Conservation (phyloP, 2,329 filamentous ascomycete species). For the Cladosporium velox region DNA sequence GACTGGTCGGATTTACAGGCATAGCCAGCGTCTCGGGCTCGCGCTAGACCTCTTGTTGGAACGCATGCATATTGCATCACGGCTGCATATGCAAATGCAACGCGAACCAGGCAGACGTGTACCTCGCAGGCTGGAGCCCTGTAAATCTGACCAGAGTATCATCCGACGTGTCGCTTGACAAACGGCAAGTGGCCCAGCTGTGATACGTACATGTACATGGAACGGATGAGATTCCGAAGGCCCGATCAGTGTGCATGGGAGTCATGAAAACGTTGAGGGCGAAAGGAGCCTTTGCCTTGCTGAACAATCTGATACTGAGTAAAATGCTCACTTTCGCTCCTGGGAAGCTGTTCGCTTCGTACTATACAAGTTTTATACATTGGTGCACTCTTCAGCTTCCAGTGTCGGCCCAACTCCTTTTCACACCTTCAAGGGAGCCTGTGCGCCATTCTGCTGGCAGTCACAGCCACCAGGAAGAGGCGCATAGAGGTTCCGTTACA, state of each 20-base stretch:
- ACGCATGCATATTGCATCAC: neutral
- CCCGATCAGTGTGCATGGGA: neutral
- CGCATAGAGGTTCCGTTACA: neutral
- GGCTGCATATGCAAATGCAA: neutral
- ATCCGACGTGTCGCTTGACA: neutral
- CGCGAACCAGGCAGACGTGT: neutral
- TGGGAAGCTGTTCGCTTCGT: slow-evolving; percentile 8
- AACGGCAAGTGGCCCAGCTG: neutral
- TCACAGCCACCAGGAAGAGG: neutral
- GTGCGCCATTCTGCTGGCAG: neutral
- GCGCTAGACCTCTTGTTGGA: neutral
- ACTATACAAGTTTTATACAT: slow-evolving; percentile 1
- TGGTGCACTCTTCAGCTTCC: neutral
- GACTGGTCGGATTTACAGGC: neutral
- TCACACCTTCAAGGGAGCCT: neutral
- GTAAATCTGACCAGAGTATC: neutral
- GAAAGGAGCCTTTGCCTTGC: neutral
- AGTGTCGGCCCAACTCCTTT: neutral
- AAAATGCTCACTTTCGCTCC: neutral
- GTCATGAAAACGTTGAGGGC: neutral
- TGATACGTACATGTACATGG: neutral
- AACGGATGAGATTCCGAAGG: neutral
- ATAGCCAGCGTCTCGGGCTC: neutral
- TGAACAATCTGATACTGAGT: neutral
- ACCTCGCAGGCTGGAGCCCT: neutral